Conservation (phyloP, 2,329 filamentous ascomycete species). For the Fusarium domesticum region DNA sequence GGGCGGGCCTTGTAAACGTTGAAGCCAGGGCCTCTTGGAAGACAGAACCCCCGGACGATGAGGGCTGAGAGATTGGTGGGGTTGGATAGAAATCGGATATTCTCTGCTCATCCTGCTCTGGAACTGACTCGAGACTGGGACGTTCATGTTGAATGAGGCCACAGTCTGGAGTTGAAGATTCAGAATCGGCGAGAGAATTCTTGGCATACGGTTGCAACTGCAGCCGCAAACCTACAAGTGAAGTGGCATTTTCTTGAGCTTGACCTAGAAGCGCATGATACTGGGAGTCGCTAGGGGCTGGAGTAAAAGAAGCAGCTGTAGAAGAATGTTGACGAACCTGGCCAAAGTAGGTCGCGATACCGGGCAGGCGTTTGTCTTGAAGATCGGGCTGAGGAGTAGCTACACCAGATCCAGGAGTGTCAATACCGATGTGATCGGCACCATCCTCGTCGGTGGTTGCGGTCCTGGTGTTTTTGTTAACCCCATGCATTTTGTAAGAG, state of each 20-base stretch:
- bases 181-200: conserved; percentile 23
- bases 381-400: conserved; percentile 92
- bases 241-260: conserved; percentile 28
- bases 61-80: conserved; percentile 52
- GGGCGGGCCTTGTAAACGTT: conserved; percentile 1
- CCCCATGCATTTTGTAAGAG: conserved; percentile 41
- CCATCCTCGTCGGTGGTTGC: conserved; percentile 64
- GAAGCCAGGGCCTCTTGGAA: conserved; percentile 19
- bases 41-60: conserved; percentile 37
- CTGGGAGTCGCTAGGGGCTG: conserved; percentile 41
- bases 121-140: conserved; percentile 21
- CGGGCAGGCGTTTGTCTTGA: conserved; percentile 90
- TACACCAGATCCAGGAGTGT: conserved; percentile 85
- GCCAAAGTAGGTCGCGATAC: conserved; percentile 96
- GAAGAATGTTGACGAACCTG: conserved; percentile 94
- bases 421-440: conserved; percentile 75
- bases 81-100: conserved; percentile 49
- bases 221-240: conserved; percentile 33
- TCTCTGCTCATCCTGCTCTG: conserved; percentile 22
- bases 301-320: conserved; percentile 40
- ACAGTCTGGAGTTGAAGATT: conserved; percentile 19
- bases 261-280: conserved; percentile 27
- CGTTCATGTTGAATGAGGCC: conserved; percentile 27
- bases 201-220: conserved; percentile 29
- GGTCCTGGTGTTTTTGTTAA: conserved; percentile 54